phyloP scores from a whole-genome alignment of 2,329 filamentous ascomycete species.

The Cordyceps tenuipes region DNA sequence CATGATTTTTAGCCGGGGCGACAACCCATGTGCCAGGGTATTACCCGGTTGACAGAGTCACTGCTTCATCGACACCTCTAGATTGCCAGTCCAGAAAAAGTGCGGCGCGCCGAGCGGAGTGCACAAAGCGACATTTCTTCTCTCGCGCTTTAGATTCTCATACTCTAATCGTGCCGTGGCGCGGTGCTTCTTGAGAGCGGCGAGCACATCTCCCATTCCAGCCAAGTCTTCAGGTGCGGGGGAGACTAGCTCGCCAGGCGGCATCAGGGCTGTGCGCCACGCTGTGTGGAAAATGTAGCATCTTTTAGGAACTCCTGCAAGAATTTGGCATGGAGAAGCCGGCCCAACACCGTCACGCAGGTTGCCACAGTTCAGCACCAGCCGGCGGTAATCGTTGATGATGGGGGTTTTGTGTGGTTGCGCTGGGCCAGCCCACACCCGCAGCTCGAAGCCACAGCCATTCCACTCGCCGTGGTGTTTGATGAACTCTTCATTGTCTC shows the following conservation, averaged over 20 bases:
- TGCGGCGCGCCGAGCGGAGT: slow-evolving; percentile 20
- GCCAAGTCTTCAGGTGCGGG: slow-evolving; percentile 25
- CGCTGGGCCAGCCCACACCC: slow-evolving; percentile 41
- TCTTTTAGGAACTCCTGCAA: slow-evolving; percentile 38
- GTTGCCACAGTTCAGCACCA: slow-evolving; percentile 27
- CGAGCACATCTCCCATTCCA: slow-evolving; percentile 36
- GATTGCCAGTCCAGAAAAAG: slow-evolving; percentile 31
- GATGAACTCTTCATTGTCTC: slow-evolving; percentile 18
- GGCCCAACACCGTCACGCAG: slow-evolving; percentile 34
- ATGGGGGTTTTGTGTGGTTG: slow-evolving; percentile 26
- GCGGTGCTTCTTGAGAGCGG: slow-evolving; percentile 33
- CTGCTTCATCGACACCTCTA: slow-evolving; percentile 25
- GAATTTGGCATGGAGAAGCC: slow-evolving; percentile 40
- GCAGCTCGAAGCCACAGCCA: slow-evolving; percentile 17
- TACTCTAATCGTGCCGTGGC: slow-evolving; percentile 24
- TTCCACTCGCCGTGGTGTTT: slow-evolving; percentile 20
- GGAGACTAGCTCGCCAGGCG: slow-evolving; percentile 18
- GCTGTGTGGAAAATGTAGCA: slow-evolving; percentile 41
- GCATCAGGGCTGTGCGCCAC: slow-evolving; percentile 42
- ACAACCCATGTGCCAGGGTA: not conserved
- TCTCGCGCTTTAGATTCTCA: slow-evolving; percentile 12
- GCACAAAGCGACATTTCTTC: slow-evolving; percentile 10
- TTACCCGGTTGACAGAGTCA: not conserved
- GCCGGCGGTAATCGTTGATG: slow-evolving; percentile 39
- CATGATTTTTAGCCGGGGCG: not conserved